Conservation (phyloP, 441 rosid genomes). For the Pelargonium cotyledonis region DNA sequence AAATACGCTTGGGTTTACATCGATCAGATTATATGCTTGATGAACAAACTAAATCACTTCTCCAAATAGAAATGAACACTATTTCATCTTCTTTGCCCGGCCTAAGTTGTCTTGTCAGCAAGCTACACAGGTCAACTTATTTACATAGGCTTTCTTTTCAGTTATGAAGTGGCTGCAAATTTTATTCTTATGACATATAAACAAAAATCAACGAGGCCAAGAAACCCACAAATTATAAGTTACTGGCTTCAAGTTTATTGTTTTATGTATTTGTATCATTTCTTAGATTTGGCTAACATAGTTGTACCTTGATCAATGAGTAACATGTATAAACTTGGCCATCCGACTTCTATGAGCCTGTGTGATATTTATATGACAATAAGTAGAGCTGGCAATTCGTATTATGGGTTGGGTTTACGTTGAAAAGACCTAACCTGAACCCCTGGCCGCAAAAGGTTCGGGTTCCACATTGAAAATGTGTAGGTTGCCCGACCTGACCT, state of each 20-base stretch:
- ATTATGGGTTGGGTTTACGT: too few species aligned
- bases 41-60: constrained; percentile 82
- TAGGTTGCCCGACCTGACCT: too few species aligned
- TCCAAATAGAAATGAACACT: constrained; percentile 92
- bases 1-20: constrained; percentile 86
- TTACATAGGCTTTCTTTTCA: neutral
- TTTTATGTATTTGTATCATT: too few species aligned
- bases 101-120: constrained; percentile 63
- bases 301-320: neutral
- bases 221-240: neutral
- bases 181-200: neutral
- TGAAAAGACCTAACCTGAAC: too few species aligned
- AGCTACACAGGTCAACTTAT: constrained; percentile 76
- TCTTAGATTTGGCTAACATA: neutral
- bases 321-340: neutral
- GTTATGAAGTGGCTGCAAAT: neutral
- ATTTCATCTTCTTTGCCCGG: constrained; percentile 81
- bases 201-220: neutral
- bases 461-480: too few species aligned
- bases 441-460: too few species aligned
- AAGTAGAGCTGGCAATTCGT: too few species aligned
- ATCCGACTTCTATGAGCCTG: too few species aligned
- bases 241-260: neutral
- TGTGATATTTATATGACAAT: too few species aligned
- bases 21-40: constrained; percentile 99